Conservation (phyloP, 371 early-diverging fungal species). For the Mortierella sp. region DNA sequence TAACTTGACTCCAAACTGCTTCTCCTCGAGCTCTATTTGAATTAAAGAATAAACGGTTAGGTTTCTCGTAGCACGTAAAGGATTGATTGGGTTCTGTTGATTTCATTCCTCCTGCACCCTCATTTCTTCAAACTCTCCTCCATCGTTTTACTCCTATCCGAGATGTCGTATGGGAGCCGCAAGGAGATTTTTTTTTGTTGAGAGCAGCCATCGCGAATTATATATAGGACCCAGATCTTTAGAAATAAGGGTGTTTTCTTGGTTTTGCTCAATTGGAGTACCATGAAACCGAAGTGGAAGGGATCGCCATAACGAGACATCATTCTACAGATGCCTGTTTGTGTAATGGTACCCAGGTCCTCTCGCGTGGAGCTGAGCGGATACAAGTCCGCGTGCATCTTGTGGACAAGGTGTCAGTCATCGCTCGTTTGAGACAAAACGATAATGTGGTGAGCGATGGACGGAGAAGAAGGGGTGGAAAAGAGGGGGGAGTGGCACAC, state of each 20-base stretch:
- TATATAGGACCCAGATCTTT: conserved; percentile 22
- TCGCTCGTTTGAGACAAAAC: not conserved
- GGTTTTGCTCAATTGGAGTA: not conserved
- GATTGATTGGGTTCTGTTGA: not conserved
- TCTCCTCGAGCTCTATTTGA: conserved; percentile 91
- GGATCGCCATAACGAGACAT: not conserved
- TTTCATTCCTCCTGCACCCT: not conserved
- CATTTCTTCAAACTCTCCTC: not conserved
- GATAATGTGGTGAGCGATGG: not conserved
- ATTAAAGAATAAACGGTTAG: not conserved
- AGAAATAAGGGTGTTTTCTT: conserved; percentile 1
- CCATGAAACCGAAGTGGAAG: not conserved
- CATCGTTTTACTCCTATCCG: not conserved
- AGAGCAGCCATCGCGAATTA: conserved; percentile 29
- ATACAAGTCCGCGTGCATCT: not conserved
- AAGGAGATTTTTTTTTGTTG: conserved; percentile 15
- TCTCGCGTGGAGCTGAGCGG: not conserved
- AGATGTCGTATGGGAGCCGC: conserved; percentile 8
- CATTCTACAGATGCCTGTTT: not conserved
- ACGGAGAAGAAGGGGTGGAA: not conserved
- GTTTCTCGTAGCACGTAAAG: not conserved
- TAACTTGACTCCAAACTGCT: conserved; percentile 93
- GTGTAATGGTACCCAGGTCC: not conserved
- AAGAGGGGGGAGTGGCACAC: not conserved
- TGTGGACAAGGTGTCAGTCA: not conserved